A percentile compares a stretch with the other conserved stretches of the same genome.
Conservation (phyloP, 139 green algal genomes). For the Eudorina sp. region DNA sequence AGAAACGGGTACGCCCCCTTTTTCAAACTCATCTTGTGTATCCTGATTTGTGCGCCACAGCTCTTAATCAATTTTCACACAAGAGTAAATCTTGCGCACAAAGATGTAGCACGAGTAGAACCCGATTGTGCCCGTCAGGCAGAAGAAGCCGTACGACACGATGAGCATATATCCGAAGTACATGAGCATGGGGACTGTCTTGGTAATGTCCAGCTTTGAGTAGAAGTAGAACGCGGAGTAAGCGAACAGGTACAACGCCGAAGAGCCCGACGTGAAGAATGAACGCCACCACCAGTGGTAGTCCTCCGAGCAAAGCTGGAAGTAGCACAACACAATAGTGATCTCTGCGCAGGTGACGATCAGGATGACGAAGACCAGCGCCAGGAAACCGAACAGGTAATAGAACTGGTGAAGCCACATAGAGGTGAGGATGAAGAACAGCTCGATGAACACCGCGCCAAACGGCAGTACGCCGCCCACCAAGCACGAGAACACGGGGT, state of each 20-base stretch:
- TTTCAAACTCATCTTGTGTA: too few relatives aligned
- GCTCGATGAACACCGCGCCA: constrained; percentile 99
- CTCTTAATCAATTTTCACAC: constrained; percentile 96
- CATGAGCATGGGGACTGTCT: constrained; percentile 84
- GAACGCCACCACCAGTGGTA: constrained; percentile 98
- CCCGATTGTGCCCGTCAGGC: constrained; percentile 92
- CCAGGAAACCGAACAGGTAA: constrained; percentile 99
- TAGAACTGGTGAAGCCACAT: constrained; percentile 95
- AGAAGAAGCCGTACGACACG: constrained; percentile 90
- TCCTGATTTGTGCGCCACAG: too few relatives aligned
- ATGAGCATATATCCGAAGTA: constrained; percentile 97
- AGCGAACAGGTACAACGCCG: constrained; percentile 95
- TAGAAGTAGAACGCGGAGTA: constrained; percentile 99
- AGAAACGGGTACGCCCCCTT: too few relatives aligned
- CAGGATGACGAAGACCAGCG: constrained; percentile 97
- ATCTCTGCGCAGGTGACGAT: constrained; percentile 98
- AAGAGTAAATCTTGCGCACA: constrained; percentile 89
- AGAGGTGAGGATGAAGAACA: constrained; percentile 99
- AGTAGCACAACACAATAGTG: constrained; percentile 99
- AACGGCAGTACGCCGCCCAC: constrained; percentile 98
- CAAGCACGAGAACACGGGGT: constrained; percentile 90
- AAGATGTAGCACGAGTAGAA: constrained; percentile 96
- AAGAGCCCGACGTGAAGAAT: constrained; percentile 94
- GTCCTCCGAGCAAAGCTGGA: constrained; percentile 92
- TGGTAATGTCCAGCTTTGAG: constrained; percentile 97